Conservation (phyloP, 2,329 filamentous ascomycete genomes). For the Phialophora tarda region DNA sequence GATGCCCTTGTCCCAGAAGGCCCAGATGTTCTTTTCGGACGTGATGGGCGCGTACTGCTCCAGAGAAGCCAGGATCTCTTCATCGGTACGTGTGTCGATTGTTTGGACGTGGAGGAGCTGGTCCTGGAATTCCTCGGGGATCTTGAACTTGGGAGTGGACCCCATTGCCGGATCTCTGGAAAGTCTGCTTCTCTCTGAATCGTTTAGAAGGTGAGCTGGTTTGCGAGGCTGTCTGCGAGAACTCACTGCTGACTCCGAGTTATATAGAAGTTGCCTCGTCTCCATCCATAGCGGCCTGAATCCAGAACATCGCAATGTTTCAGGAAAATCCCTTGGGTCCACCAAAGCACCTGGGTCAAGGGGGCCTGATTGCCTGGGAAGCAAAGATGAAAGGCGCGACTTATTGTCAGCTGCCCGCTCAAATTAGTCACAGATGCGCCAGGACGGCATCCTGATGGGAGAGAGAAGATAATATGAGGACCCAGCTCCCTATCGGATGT, state of each 20-base stretch:
- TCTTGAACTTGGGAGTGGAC: constrained; percentile 30
- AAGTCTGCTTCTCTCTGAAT: background rate
- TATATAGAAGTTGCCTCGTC: background rate
- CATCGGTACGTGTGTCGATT: constrained; percentile 26
- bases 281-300: background rate
- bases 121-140: constrained; percentile 27
- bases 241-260: background rate
- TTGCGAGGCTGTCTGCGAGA: background rate
- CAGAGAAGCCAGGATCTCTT: constrained; percentile 31
- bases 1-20: constrained; percentile 64
- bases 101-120: constrained; percentile 20
- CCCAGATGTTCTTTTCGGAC: constrained; percentile 60
- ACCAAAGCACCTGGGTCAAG: background rate
- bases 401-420: background rate
- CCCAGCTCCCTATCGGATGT: background rate
- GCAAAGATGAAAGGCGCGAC: background rate
- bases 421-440: background rate
- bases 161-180: constrained; percentile 11
- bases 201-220: background rate
- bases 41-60: constrained; percentile 24
- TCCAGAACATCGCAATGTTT: background rate
- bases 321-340: background rate
- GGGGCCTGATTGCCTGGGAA: background rate
- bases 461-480: background rate
- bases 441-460: background rate